phyloP scores from a whole-genome alignment of 192 early-diverging fungal genomes.

The Umbelopsis ramanniana region DNA sequence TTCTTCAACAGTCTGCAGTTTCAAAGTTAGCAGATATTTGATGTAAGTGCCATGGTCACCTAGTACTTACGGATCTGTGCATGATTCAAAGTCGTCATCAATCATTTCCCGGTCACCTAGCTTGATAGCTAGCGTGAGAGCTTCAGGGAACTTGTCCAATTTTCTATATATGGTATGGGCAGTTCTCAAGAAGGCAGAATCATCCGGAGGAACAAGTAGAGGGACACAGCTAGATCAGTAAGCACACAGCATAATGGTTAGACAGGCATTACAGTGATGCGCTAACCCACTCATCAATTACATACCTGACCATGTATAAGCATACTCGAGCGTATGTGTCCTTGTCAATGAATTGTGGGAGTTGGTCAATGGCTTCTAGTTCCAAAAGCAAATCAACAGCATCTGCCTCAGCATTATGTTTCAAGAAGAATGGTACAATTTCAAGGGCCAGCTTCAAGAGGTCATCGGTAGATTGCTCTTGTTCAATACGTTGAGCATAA shows the following conservation, averaged over 20 bases:
- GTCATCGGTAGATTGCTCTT: slow-evolving; percentile 65
- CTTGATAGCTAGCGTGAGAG: slow-evolving; percentile 84
- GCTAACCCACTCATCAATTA: not conserved
- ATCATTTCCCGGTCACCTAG: slow-evolving; percentile 84
- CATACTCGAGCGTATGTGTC: slow-evolving; percentile 95
- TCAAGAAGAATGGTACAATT: slow-evolving; percentile 93
- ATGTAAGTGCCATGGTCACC: not conserved
- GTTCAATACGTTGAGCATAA: slow-evolving; percentile 69
- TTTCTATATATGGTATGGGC: slow-evolving; percentile 91
- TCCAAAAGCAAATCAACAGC: slow-evolving; percentile 95
- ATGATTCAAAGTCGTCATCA: slow-evolving; percentile 83
- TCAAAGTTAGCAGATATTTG: not conserved
- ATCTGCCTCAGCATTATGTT: slow-evolving; percentile 98
- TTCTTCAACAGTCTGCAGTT: slow-evolving; percentile 76
- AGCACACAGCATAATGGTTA: not conserved
- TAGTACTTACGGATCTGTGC: slow-evolving; percentile 71
- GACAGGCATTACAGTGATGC: not conserved
- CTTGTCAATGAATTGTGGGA: slow-evolving; percentile 87
- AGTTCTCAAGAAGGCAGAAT: slow-evolving; percentile 80
- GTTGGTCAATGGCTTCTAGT: slow-evolving; percentile 80
- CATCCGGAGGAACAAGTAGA: slow-evolving; percentile 90
- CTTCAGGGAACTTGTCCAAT: slow-evolving; percentile 79
- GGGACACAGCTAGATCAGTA: slow-evolving; percentile 75
- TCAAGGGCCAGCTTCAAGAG: slow-evolving; percentile 78
- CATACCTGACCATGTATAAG: slow-evolving; percentile 88